Conservation (phyloP, 495 filamentous ascomycete species). For the Tuber umbilicatum region DNA sequence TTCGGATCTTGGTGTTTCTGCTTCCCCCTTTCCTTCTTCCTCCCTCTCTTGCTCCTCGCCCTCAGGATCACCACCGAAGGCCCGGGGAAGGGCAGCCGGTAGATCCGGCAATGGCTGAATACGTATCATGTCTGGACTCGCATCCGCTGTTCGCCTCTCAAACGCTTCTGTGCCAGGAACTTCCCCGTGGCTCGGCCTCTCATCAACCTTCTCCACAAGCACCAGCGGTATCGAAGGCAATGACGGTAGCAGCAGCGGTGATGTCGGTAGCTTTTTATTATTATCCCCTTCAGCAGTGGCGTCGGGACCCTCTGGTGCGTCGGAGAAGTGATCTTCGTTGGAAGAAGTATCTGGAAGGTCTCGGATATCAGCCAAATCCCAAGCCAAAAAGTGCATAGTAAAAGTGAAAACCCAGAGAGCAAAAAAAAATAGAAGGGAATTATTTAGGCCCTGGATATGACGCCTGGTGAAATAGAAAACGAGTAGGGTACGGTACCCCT, state of each 20-base stretch:
- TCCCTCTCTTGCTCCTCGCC: slow-evolving; percentile 1
- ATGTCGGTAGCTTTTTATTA: slow-evolving; percentile 11
- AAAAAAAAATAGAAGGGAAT: background rate
- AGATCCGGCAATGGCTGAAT: slow-evolving; percentile 34
- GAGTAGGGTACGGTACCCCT: background rate
- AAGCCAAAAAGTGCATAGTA: background rate
- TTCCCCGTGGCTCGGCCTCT: slow-evolving; percentile 56
- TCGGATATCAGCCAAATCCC: slow-evolving; percentile 7
- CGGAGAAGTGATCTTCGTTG: slow-evolving; percentile 42
- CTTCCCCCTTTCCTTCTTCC: slow-evolving; percentile 3
- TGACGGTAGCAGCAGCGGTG: background rate
- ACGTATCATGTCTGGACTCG: slow-evolving; percentile 57
- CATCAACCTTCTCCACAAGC: slow-evolving; percentile 18
- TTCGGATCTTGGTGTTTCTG: slow-evolving; percentile 25
- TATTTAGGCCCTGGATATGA: background rate
- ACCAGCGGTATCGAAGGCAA: slow-evolving; percentile 15
- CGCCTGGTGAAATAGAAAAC: background rate
- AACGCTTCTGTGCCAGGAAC: slow-evolving; percentile 77
- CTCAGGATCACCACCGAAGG: slow-evolving; percentile 20
- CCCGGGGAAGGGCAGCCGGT: slow-evolving; percentile 17
- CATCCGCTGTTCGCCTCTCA: slow-evolving; percentile 67
- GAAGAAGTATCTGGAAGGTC: slow-evolving; percentile 35
- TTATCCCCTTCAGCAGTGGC: slow-evolving; percentile 19
- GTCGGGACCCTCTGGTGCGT: slow-evolving; percentile 36
- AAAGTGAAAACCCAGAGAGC: background rate